phyloP scores from a whole-genome alignment of 139 green algal genomes.

The Chlorella sp. region DNA sequence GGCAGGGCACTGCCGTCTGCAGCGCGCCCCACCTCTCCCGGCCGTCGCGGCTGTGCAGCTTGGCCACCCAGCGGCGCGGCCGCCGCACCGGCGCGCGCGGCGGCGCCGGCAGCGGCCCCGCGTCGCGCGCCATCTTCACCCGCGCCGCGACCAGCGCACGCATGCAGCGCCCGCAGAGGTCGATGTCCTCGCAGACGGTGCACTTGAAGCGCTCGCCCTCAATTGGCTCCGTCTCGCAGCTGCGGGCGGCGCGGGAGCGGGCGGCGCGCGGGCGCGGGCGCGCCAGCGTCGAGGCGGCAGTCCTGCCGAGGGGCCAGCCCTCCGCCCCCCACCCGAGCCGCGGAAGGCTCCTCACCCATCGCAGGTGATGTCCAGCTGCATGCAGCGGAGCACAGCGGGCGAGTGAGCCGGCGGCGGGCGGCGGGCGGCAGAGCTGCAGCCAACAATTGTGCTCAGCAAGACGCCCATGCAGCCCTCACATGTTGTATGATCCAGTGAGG shows the following conservation, averaged over 20 bases:
- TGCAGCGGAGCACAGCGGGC: too few relatives aligned
- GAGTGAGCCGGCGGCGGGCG: too few relatives aligned
- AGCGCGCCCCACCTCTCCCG: constrained; percentile 26
- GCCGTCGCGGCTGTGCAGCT: constrained; percentile 23
- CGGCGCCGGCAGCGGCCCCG: neutral
- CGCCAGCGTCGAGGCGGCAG: too few relatives aligned
- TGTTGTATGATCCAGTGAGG: too few relatives aligned
- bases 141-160: constrained; percentile 31
- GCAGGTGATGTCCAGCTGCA: constrained; percentile 47
- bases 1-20: constrained; percentile 37
- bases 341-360: constrained; percentile 47
- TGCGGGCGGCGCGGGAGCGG: too few relatives aligned
- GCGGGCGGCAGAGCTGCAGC: too few relatives aligned
- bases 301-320: too few relatives aligned
- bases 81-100: neutral
- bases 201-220: constrained; percentile 50
- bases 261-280: too few relatives aligned
- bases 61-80: constrained; percentile 21
- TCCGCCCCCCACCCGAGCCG: too few relatives aligned
- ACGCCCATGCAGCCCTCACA: too few relatives aligned
- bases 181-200: constrained; percentile 33
- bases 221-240: too few relatives aligned
- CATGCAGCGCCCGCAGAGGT: constrained; percentile 37
- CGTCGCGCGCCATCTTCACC: constrained; percentile 28
- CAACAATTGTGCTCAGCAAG: too few relatives aligned